Percentiles rank a stretch among this genome's conserved stretches.
These are phyloP conservation scores for Cutaneotrichosporon dermatis DNA, from an alignment of 1,284 basidiomycete species.

Conservation along the genomic window DNA sequence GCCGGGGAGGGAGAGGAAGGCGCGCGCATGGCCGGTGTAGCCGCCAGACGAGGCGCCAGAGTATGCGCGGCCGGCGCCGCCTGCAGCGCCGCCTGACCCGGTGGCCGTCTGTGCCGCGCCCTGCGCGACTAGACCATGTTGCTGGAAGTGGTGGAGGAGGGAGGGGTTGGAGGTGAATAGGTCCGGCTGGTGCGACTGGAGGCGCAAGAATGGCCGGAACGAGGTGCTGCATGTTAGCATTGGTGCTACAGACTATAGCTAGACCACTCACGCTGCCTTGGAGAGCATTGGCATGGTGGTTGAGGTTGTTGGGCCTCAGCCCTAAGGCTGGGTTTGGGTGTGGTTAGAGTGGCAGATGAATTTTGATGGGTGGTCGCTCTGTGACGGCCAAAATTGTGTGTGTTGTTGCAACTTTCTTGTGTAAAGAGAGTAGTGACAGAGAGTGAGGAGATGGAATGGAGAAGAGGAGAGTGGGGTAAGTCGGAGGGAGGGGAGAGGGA, in stretches of 20 bases:
- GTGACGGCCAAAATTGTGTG: background rate
- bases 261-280: constrained; percentile 42
- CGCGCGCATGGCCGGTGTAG: constrained; percentile 46
- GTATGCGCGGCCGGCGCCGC: constrained; percentile 36
- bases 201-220: constrained; percentile 45
- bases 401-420: background rate
- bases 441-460: background rate
- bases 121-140: constrained; percentile 27
- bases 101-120: constrained; percentile 23
- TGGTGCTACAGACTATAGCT: background rate
- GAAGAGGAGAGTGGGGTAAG: background rate
- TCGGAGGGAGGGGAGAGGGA: background rate
- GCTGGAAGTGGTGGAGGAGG: constrained; percentile 45
- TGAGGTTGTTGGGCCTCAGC: constrained; percentile 15
- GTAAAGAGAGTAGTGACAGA: background rate
- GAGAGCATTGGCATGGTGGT: constrained; percentile 33
- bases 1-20: constrained; percentile 38
- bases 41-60: constrained; percentile 30
- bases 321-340: constrained; percentile 5
- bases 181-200: constrained; percentile 35
- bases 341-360: background rate
- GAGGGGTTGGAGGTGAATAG: constrained; percentile 49
- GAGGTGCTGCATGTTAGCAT: constrained; percentile 31
- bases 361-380: background rate
- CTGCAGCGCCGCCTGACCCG: constrained; percentile 17